Percentiles rank a stretch among this genome's conserved stretches.
Conservation (phyloP, 2,329 filamentous ascomycete species). For the Monosporascus sp. region DNA sequence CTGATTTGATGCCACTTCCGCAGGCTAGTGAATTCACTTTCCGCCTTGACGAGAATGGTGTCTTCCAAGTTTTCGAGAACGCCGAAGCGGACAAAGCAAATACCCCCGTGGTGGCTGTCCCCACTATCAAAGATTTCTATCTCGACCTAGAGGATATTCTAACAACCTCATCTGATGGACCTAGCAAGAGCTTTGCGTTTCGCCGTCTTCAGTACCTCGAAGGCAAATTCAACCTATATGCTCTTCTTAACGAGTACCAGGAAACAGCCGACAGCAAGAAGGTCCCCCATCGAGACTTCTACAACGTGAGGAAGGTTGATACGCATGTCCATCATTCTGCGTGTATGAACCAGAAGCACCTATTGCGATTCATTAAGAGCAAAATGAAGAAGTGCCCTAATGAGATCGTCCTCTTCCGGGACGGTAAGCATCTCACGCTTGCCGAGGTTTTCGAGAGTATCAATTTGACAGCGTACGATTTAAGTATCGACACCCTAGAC, state of each 20-base stretch:
- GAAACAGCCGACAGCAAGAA: slow-evolving; percentile 97
- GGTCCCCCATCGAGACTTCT: slow-evolving; percentile 96
- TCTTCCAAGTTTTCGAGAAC: slow-evolving; percentile 87
- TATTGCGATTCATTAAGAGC: slow-evolving; percentile 97
- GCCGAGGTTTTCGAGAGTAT: slow-evolving; percentile 95
- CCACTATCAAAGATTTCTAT: slow-evolving; percentile 91
- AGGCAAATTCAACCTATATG: slow-evolving; percentile 94
- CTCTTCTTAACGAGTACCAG: slow-evolving; percentile 91
- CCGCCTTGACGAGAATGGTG: slow-evolving; percentile 73
- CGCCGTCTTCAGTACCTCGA: slow-evolving; percentile 91
- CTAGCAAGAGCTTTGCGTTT: slow-evolving; percentile 95
- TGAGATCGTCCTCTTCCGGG: slow-evolving; percentile 86
- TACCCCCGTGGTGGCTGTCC: slow-evolving; percentile 73
- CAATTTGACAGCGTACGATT: slow-evolving; percentile 92
- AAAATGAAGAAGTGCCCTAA: slow-evolving; percentile 99
- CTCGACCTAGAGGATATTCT: slow-evolving; percentile 86
- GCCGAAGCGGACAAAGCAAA: slow-evolving; percentile 55
- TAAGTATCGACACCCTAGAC: slow-evolving; percentile 96
- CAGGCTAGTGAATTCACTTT: slow-evolving; percentile 66
- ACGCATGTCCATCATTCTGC: slow-evolving; percentile 99
- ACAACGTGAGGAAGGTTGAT: slow-evolving; percentile 97
- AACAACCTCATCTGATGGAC: slow-evolving; percentile 88
- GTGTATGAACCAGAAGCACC: slow-evolving; percentile 99
- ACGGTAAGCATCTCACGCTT: slow-evolving; percentile 86
- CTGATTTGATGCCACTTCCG: slow-evolving; percentile 71